Evolutionary conservation across 1,139 yeast genomes (phyloP).

Genomic region (Kazachstania sp.): DNA sequence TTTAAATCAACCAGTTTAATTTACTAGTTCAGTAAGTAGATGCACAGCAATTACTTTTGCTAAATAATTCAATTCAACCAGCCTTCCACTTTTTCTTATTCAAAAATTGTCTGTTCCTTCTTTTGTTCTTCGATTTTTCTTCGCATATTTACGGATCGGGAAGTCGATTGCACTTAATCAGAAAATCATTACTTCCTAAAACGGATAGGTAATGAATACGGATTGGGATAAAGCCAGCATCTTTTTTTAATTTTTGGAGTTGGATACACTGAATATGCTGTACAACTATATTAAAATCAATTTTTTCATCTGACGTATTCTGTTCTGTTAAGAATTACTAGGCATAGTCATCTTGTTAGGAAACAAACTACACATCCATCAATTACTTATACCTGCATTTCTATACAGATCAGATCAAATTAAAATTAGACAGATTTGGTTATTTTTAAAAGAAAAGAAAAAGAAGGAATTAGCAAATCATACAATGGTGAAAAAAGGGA

Average conservation of each 20-base stretch:
- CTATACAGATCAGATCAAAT: too few relatives aligned
- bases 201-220: background rate
- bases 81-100: background rate
- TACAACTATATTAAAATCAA: too few relatives aligned
- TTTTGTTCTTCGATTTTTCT: background rate
- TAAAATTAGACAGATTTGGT: background rate
- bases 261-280: too few relatives aligned
- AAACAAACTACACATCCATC: too few relatives aligned
- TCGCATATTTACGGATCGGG: conserved; percentile 1
- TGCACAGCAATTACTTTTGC: too few relatives aligned
- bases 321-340: too few relatives aligned
- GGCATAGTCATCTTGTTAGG: too few relatives aligned
- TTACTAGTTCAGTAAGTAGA: too few relatives aligned
- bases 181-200: background rate
- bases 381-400: too few relatives aligned
- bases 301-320: too few relatives aligned
- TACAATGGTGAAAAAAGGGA: background rate
- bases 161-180: background rate
- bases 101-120: background rate
- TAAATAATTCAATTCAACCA: background rate
- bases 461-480: background rate
- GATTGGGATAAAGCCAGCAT: background rate
- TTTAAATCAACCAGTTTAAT: too few relatives aligned
- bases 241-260: background rate
- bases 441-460: background rate